Evolutionary conservation across 2,329 filamentous ascomycete species (phyloP).

Genomic region (Mycogone perniciosa): DNA sequence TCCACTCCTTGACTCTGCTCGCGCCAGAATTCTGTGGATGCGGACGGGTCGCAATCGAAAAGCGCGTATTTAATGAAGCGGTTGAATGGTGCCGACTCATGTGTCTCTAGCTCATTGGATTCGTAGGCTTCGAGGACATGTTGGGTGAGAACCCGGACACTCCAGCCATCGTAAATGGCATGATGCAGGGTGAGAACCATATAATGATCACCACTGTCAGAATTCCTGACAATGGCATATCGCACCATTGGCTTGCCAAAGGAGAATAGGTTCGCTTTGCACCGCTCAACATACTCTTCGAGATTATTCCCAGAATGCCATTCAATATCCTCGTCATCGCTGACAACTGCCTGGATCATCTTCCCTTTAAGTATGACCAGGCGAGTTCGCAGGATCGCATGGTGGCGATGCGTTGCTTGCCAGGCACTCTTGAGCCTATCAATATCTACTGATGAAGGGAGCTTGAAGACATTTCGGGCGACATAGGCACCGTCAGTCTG

Average conservation of each 20-base stretch:
- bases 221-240: not conserved
- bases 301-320: not conserved
- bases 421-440: not conserved
- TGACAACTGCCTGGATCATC: not conserved
- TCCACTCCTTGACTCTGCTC: not conserved
- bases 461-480: not conserved
- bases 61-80: not conserved
- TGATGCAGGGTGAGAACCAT: conserved; percentile 5
- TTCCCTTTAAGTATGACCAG: not conserved
- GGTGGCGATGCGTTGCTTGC: not conserved
- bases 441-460: not conserved
- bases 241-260: not conserved
- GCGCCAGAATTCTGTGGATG: not conserved
- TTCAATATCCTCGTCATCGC: not conserved
- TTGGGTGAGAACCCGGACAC: not conserved
- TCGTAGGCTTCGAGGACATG: not conserved
- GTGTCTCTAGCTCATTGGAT: not conserved
- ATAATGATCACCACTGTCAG: not conserved
- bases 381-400: conserved; percentile 1
- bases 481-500: conserved; percentile 3
- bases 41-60: not conserved
- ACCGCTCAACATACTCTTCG: not conserved
- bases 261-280: not conserved
- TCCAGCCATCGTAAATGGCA: conserved; percentile 10
- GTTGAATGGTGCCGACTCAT: not conserved